Percentiles rank a stretch among this genome's conserved stretches.
phyloP scores from a whole-genome alignment of 2,329 filamentous ascomycete genomes.

The Paracamarosporium sp. region DNA sequence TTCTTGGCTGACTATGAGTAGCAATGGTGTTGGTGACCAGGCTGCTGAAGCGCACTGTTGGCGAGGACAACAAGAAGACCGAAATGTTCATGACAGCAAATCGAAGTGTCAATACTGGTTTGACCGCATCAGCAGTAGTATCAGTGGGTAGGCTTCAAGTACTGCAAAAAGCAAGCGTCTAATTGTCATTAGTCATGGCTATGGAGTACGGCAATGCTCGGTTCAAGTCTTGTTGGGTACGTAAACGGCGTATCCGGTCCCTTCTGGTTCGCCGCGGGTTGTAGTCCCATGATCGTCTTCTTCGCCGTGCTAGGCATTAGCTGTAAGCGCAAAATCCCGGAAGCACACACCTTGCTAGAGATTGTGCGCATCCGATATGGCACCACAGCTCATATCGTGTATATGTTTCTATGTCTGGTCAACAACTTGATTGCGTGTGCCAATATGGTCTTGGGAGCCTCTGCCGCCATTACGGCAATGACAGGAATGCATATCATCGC shows the following conservation, averaged over 20 bases:
- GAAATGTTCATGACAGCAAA: slow-evolving; percentile 54
- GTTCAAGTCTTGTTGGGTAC: slow-evolving; percentile 35
- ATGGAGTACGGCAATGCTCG: slow-evolving; percentile 62
- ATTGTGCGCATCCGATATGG: slow-evolving; percentile 61
- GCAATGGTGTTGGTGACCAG: slow-evolving; percentile 57
- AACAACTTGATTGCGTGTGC: slow-evolving; percentile 63
- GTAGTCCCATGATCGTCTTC: slow-evolving; percentile 63
- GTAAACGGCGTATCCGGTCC: slow-evolving; percentile 62
- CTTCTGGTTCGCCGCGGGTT: slow-evolving; percentile 63
- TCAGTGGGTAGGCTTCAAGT: slow-evolving; percentile 3
- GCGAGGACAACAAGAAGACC: slow-evolving; percentile 60
- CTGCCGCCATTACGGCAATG: slow-evolving; percentile 50
- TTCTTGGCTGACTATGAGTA: background rate
- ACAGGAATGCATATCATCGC: slow-evolving; percentile 60
- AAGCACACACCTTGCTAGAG: slow-evolving; percentile 62
- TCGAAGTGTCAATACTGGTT: slow-evolving; percentile 27
- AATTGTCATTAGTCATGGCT: slow-evolving; percentile 45
- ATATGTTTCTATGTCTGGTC: slow-evolving; percentile 59
- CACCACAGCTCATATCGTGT: slow-evolving; percentile 57
- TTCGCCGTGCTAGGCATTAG: slow-evolving; percentile 60
- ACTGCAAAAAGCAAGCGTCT: background rate
- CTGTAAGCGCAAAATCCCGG: slow-evolving; percentile 60
- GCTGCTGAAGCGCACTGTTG: slow-evolving; percentile 56
- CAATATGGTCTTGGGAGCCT: slow-evolving; percentile 60
- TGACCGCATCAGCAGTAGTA: slow-evolving; percentile 27